Conservation (phyloP, 371 early-diverging fungal genomes). For the Syncephalastrum racemosum region DNA sequence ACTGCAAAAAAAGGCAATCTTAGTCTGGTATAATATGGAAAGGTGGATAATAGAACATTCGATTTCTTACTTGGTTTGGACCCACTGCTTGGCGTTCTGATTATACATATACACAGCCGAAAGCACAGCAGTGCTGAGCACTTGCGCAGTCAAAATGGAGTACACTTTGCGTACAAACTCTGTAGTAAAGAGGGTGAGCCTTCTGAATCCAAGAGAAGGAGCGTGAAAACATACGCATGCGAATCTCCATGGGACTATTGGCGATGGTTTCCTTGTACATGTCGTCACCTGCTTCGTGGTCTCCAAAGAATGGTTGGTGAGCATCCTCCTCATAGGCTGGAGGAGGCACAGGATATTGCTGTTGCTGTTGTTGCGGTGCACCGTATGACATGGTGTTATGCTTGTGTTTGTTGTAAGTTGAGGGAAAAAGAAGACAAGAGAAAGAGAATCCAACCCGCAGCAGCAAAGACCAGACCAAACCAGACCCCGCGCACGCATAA, state of each 20-base stretch:
- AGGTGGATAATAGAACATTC: background rate
- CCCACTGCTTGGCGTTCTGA: constrained; percentile 44
- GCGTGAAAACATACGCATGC: constrained; percentile 40
- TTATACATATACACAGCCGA: constrained; percentile 63
- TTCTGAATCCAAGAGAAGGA: background rate
- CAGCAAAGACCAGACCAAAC: too few species aligned
- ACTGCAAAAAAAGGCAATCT: constrained; percentile 15
- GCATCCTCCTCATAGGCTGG: constrained; percentile 46
- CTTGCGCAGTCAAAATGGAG: constrained; percentile 68
- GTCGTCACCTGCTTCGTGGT: constrained; percentile 39
- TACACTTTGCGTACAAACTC: constrained; percentile 84
- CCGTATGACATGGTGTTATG: constrained; percentile 18
- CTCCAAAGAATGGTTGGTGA: constrained; percentile 32
- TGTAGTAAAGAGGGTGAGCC: constrained; percentile 7
- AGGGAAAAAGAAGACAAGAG: constrained; percentile 1
- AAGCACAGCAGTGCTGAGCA: constrained; percentile 59
- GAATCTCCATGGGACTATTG: constrained; percentile 57
- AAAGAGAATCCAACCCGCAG: background rate
- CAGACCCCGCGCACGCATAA: too few species aligned
- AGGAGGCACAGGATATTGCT: constrained; percentile 44
- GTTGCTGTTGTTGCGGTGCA: constrained; percentile 16
- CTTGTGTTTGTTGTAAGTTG: background rate
- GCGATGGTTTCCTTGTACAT: constrained; percentile 59
- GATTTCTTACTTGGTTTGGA: constrained; percentile 53
- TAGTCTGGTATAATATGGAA: constrained; percentile 1